Base-by-base conservation (phyloP, 495 filamentous ascomycete genomes). In the Podospora sp. region DNA sequence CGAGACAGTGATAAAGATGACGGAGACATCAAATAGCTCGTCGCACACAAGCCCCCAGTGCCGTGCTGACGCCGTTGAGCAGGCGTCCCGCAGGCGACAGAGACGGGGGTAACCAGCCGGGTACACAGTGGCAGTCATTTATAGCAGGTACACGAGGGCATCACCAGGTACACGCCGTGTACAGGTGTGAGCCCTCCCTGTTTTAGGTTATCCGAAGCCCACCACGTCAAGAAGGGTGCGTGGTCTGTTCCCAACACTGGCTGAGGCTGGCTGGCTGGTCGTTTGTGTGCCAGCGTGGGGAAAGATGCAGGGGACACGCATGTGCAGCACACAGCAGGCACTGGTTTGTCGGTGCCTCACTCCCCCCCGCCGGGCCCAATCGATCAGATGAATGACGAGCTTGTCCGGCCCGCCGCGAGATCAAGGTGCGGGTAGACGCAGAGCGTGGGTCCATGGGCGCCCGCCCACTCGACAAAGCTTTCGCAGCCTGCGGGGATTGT, bases 1-100 rank as follows among this genome's bases (percentile, higher is more conserved):
- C 68, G 52, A 70, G 68, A 70, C 68, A 70, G 46, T 63, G 50
- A 63, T 63, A 67, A 63, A 63, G 52, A 67, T 70, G 68, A 29
- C 68, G 68, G 46, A 70, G 68, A 70, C 68, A 67, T 49, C 29
- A 40, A 50, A 51, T 52, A 25, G 24, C 29, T 33, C n/a, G 58
- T 27, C 26, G 26, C 46, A 53, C 61, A 63, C 61, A 36, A 12
- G 58, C 9, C 35, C n/a, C 6, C 35, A 33, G 24, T 62, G 24
- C 40, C 60, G 35, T 51, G 61, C 49, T 36, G 49, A 52, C 49
- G 61, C 49, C 49, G 46, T 63, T 63, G 40, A 7, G 46, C 49
- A 24, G 61, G 24, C 49, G 25, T 21, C 18, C 20, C 33, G 49
- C 40, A 14, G 25, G 14, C 22, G 18, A 11, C 25, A 46, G 24